These are phyloP conservation scores for Iberis pinnata DNA, from an alignment of 345 rosid genomes.

Conservation along the genomic window DNA sequence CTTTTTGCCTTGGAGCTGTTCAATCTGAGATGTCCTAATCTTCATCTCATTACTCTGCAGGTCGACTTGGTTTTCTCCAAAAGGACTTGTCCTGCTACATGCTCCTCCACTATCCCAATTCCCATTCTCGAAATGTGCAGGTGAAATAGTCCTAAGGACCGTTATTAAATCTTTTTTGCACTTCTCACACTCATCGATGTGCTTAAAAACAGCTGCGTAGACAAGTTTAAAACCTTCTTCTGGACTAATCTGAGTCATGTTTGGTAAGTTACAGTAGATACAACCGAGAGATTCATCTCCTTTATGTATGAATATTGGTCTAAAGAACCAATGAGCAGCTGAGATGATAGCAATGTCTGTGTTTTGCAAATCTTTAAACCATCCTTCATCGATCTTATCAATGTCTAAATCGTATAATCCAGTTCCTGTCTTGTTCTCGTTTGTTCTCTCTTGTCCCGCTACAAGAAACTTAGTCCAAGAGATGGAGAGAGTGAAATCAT, in stretches of 20 bases:
- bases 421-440: too few species aligned
- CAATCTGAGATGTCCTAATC: slow-evolving; percentile 45
- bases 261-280: slow-evolving; percentile 50
- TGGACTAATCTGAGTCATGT: slow-evolving; percentile 39
- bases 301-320: slow-evolving; percentile 45
- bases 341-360: slow-evolving; percentile 58
- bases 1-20: slow-evolving; percentile 33
- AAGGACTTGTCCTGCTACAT: slow-evolving; percentile 56
- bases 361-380: slow-evolving; percentile 38
- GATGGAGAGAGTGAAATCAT: slow-evolving; percentile 59
- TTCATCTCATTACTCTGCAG: slow-evolving; percentile 35
- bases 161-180: slow-evolving; percentile 36
- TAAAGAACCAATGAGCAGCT: slow-evolving; percentile 69
- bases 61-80: slow-evolving; percentile 21
- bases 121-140: slow-evolving; percentile 82
- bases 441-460: slow-evolving; percentile 41
- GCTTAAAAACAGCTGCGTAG: slow-evolving; percentile 37
- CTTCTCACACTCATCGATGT: slow-evolving; percentile 33
- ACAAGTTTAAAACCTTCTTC: slow-evolving; percentile 45
- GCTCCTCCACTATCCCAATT: slow-evolving; percentile 68
- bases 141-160: slow-evolving; percentile 68
- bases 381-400: slow-evolving; percentile 39
- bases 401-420: too few species aligned
- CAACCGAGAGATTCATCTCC: slow-evolving; percentile 44
- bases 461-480: slow-evolving; percentile 66